A percentile compares a stretch with the other conserved stretches of the same genome.
phyloP scores from a whole-genome alignment of 495 filamentous ascomycete species.

The Lichenothelia convexa region DNA sequence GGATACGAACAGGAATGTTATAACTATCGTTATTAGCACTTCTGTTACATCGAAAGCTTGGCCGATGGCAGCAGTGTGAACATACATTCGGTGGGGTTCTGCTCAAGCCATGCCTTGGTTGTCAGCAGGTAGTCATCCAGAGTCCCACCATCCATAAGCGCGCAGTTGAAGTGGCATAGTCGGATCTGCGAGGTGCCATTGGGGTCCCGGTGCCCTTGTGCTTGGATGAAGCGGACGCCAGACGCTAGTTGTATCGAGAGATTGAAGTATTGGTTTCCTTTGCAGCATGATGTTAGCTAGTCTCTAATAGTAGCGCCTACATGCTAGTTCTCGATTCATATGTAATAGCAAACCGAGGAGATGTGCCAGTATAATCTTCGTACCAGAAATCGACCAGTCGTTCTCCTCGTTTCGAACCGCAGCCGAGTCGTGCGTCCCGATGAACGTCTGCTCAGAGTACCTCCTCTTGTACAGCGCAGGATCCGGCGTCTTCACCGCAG shows the following conservation, averaged over 20 bases:
- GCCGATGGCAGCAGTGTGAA: neutral
- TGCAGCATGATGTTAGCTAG: neutral
- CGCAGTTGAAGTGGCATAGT: conserved; percentile 10
- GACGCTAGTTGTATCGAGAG: conserved; percentile 4
- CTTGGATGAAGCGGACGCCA: conserved; percentile 7
- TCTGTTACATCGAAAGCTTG: neutral
- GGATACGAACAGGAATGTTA: conserved; percentile 8
- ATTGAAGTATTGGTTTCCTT: conserved; percentile 11
- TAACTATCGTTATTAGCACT: neutral
- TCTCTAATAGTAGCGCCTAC: neutral
- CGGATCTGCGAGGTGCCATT: conserved; percentile 2
- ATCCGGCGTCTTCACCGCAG: neutral
- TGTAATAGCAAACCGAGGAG: neutral
- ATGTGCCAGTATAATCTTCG: neutral
- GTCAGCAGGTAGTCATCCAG: conserved; percentile 2
- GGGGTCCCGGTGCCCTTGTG: conserved; percentile 7
- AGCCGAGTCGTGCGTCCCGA: conserved; percentile 5
- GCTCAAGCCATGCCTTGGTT: conserved; percentile 2
- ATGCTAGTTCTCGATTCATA: neutral
- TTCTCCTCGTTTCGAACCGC: conserved; percentile 6
- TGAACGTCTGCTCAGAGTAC: conserved; percentile 8
- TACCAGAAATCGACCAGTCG: conserved; percentile 5
- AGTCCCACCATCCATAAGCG: conserved; percentile 8
- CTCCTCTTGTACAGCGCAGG: neutral
- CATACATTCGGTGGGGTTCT: conserved; percentile 4